Evolutionary conservation across 2,329 filamentous ascomycete genomes (phyloP).

Genomic region (Aspergillus hiratsukae): DNA sequence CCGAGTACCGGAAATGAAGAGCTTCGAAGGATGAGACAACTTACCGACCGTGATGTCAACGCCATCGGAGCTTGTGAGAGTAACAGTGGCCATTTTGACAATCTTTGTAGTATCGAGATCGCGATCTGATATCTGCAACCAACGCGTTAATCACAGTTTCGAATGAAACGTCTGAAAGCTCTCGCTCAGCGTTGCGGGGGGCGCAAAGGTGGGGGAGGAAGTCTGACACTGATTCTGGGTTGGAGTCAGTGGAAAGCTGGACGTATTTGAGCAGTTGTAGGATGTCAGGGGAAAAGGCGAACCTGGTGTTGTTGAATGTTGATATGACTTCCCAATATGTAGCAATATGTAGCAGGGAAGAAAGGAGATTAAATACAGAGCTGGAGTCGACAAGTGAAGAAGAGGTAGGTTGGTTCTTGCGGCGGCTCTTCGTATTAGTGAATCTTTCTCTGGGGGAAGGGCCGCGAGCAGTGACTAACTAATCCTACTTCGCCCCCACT

Average conservation of each 20-base stretch:
- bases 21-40: constrained; percentile 16
- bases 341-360: not conserved
- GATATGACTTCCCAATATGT: not conserved
- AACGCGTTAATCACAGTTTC: not conserved
- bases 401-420: not conserved
- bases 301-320: not conserved
- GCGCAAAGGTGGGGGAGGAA: not conserved
- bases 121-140: not conserved
- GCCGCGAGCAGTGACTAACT: not conserved
- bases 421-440: not conserved
- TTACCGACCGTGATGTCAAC: constrained; percentile 49
- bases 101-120: not conserved
- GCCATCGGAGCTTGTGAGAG: constrained; percentile 49
- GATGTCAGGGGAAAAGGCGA: not conserved
- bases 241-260: not conserved
- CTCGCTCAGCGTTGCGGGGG: not conserved
- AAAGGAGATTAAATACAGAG: not conserved
- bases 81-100: constrained; percentile 35
- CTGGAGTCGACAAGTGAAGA: not conserved
- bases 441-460: not conserved
- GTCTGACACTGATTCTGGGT: not conserved
- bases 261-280: not conserved
- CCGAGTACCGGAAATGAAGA: not conserved
- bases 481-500: not conserved
- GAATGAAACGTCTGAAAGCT: not conserved